phyloP scores from a whole-genome alignment of 495 filamentous ascomycete species.

The Xylaria bambusicola region DNA sequence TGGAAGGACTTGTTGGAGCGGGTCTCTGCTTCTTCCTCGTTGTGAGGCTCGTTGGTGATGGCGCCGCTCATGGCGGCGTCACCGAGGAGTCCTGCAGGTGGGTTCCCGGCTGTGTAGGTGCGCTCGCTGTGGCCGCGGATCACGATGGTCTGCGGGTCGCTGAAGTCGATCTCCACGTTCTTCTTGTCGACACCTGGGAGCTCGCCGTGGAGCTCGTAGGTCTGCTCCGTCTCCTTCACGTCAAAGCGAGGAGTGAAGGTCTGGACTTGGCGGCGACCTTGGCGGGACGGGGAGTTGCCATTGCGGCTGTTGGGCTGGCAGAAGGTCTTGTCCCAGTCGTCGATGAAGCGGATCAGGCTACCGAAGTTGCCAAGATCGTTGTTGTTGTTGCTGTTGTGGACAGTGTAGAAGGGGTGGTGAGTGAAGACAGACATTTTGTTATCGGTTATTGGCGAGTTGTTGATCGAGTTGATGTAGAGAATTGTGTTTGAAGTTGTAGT shows the following conservation, averaged over 20 bases:
- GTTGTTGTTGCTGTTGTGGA: conserved; percentile 37
- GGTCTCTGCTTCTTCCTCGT: conserved; percentile 56
- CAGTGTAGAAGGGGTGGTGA: conserved; percentile 48
- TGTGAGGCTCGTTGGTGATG: conserved; percentile 57
- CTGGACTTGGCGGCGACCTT: conserved; percentile 17
- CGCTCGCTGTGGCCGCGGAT: conserved; percentile 71
- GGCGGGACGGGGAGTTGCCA: conserved; percentile 21
- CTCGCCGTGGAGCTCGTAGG: conserved; percentile 85
- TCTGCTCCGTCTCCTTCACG: conserved; percentile 64
- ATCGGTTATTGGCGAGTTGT: conserved; percentile 11
- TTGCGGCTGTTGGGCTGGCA: conserved; percentile 25
- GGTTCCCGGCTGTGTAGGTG: conserved; percentile 47
- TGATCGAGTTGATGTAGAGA: conserved; percentile 8
- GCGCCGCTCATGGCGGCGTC: conserved; percentile 27
- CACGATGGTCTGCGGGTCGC: conserved; percentile 72
- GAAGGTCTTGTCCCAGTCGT: conserved; percentile 67
- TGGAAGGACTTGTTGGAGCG: conserved; percentile 42
- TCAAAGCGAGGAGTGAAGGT: conserved; percentile 79
- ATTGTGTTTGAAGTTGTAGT: background rate
- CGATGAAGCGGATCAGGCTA: conserved; percentile 74
- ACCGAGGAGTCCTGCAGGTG: conserved; percentile 40
- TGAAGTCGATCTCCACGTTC: conserved; percentile 81
- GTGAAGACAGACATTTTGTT: conserved; percentile 69
- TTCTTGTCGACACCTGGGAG: conserved; percentile 80
- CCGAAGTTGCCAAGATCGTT: conserved; percentile 48